These are phyloP conservation scores for Tympanopsis confertula DNA, from an alignment of 2,329 filamentous ascomycete genomes.

Conservation along the genomic window DNA sequence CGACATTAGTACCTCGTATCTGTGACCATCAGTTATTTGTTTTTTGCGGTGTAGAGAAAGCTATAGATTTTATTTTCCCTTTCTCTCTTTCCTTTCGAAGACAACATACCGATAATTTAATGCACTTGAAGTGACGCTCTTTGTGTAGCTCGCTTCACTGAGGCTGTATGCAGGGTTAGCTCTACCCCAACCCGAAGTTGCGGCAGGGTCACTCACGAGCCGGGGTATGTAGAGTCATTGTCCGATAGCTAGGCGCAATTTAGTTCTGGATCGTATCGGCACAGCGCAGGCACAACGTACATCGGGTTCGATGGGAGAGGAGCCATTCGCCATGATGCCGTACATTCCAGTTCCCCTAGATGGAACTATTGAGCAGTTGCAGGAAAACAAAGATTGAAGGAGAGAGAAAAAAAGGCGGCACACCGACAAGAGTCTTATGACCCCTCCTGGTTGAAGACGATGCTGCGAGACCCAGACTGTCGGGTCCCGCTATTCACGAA, in stretches of 20 bases:
- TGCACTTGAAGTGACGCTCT: background rate
- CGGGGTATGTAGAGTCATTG: background rate
- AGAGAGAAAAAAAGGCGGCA: too few relatives aligned
- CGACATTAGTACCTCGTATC: slow-evolving; percentile 1
- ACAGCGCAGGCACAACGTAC: background rate
- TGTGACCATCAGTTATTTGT: background rate
- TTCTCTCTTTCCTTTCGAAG: too few relatives aligned
- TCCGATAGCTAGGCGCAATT: background rate
- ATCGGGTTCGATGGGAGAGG: background rate
- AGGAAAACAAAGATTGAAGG: too few relatives aligned
- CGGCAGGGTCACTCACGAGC: background rate
- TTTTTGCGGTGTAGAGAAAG: background rate
- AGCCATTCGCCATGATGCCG: too few relatives aligned
- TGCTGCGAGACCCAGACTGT: too few relatives aligned
- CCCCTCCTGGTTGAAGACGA: too few relatives aligned
- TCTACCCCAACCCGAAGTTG: background rate
- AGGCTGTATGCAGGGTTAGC: background rate
- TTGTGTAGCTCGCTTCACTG: background rate
- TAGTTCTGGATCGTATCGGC: background rate
- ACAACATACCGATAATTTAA: background rate
- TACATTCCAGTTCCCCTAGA: too few relatives aligned
- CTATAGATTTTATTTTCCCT: background rate
- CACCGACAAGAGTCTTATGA: too few relatives aligned
- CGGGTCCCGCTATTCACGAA: too few relatives aligned
- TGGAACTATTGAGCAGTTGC: too few relatives aligned